These are phyloP conservation scores for Lavandula angustifolia DNA, from an alignment of 257 asterid genomes.

Conservation along the genomic window DNA sequence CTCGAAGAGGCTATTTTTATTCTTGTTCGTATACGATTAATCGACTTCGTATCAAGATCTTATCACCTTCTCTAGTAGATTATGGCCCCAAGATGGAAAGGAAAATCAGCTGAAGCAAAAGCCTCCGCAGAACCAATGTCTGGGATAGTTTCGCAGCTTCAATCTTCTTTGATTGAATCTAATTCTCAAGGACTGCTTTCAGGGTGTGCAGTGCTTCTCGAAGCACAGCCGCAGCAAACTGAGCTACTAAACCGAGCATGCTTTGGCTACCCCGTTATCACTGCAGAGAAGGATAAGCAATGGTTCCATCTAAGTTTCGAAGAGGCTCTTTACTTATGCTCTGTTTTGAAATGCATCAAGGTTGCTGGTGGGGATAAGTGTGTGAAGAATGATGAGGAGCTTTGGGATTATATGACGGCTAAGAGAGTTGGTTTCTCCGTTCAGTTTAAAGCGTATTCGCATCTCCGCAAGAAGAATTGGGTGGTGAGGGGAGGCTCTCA, in stretches of 20 bases:
- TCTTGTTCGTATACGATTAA: neutral
- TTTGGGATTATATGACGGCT: constrained; percentile 55
- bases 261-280: constrained; percentile 57
- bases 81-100: constrained; percentile 57
- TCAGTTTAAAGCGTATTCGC: constrained; percentile 59
- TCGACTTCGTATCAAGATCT: neutral
- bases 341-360: constrained; percentile 57
- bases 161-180: constrained; percentile 48
- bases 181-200: constrained; percentile 58
- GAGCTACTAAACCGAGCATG: constrained; percentile 63
- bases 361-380: constrained; percentile 43
- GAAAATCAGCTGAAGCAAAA: constrained; percentile 47
- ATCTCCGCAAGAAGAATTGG: constrained; percentile 86
- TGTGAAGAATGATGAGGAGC: constrained; percentile 39
- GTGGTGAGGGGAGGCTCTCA: constrained; percentile 68
- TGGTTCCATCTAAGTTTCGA: constrained; percentile 70
- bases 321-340: constrained; percentile 68
- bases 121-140: constrained; percentile 52
- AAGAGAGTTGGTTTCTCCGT: constrained; percentile 42
- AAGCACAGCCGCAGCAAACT: constrained; percentile 54
- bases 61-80: constrained; percentile 26
- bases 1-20: too few species aligned
- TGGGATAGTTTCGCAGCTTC: constrained; percentile 49
- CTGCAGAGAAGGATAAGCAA: constrained; percentile 57
- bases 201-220: constrained; percentile 52